Conservation (phyloP, 768 basidiomycete species). For the Melanogaster broomeanus region DNA sequence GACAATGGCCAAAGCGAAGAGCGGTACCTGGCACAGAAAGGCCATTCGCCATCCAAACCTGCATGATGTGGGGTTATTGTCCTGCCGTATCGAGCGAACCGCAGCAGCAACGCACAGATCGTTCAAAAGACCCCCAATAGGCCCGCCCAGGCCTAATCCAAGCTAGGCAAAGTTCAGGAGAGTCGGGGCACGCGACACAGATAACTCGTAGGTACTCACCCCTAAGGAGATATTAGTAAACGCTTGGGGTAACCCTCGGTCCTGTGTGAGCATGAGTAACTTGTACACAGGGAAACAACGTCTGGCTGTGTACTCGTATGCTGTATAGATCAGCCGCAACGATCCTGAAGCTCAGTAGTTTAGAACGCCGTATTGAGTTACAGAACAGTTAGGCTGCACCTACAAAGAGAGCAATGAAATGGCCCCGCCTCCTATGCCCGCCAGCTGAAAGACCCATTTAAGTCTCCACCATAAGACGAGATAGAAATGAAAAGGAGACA, state of each 20-base stretch:
- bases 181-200: background rate
- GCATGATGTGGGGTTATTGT: background rate
- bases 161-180: slow-evolving; percentile 11
- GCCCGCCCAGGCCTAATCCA: slow-evolving; percentile 24
- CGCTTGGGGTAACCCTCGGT: slow-evolving; percentile 41
- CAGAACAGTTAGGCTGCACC: background rate
- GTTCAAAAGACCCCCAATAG: slow-evolving; percentile 19
- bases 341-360: slow-evolving; percentile 11
- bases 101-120: slow-evolving; percentile 15
- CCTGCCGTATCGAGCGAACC: background rate
- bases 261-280: slow-evolving; percentile 1
- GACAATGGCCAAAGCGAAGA: slow-evolving; percentile 5
- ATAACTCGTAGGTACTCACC: slow-evolving; percentile 13
- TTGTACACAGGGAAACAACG: background rate
- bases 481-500: background rate
- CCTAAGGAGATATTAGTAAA: slow-evolving; percentile 32
- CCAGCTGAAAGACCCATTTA: slow-evolving; percentile 8
- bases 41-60: slow-evolving; percentile 22
- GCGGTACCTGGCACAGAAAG: slow-evolving; percentile 11
- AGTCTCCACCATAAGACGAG: background rate
- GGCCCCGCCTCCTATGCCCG: slow-evolving; percentile 22
- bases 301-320: slow-evolving; percentile 10
- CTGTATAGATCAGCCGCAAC: slow-evolving; percentile 22
- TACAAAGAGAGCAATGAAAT: slow-evolving; percentile 22
- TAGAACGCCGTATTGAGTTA: background rate